Percentiles rank a stretch among this genome's conserved stretches.
These are phyloP conservation scores for Salix arbutifolia DNA, from an alignment of 345 rosid genomes.

Conservation along the genomic window DNA sequence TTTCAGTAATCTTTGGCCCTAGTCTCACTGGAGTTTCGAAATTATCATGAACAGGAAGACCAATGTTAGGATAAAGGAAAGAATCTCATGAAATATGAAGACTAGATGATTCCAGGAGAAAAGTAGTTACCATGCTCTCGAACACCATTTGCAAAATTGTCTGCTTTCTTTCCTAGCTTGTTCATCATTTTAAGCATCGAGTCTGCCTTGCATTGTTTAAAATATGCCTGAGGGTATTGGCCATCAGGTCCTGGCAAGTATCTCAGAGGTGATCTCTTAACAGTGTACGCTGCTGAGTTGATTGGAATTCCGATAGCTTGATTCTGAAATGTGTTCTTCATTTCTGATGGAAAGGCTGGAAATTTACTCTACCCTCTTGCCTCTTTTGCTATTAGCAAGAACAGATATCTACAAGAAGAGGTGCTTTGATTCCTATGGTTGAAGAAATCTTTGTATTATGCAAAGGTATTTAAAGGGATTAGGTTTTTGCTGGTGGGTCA, in stretches of 20 bases:
- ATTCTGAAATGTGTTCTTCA: constrained; percentile 25
- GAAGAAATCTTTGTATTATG: too few species aligned
- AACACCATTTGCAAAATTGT: constrained; percentile 40
- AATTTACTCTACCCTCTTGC: too few species aligned
- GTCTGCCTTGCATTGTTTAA: neutral
- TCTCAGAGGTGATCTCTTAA: constrained; percentile 9
- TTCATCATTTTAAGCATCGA: constrained; percentile 40
- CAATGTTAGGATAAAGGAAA: too few species aligned
- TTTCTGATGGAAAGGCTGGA: constrained; percentile 3
- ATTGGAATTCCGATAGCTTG: constrained; percentile 28
- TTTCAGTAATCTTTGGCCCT: constrained; percentile 37
- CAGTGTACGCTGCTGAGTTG: constrained; percentile 16
- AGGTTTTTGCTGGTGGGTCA: too few species aligned
- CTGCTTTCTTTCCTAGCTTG: constrained; percentile 44
- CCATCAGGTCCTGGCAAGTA: too few species aligned
- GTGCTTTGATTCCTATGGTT: too few species aligned
- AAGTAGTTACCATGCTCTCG: constrained; percentile 47
- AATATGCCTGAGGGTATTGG: too few species aligned
- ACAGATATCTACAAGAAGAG: too few species aligned
- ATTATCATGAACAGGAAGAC: neutral
- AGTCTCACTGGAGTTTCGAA: constrained; percentile 32
- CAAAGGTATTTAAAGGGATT: too few species aligned
- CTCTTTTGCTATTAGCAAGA: too few species aligned
- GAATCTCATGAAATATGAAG: too few species aligned
- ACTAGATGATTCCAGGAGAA: neutral